Base-by-base conservation (phyloP, 176 grass and related monocot genomes). In the Canna indica region DNA sequence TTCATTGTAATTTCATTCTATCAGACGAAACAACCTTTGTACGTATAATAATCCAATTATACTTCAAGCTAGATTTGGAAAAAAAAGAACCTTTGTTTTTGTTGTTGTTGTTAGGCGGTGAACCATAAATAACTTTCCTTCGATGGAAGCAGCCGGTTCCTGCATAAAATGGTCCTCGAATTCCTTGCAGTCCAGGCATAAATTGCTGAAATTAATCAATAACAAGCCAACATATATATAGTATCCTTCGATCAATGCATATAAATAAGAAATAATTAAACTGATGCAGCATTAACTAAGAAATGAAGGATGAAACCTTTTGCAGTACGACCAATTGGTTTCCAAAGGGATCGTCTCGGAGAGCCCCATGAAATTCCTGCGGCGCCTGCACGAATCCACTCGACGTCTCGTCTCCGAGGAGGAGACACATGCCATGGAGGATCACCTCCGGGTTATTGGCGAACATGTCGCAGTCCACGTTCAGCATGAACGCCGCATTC, bases 401-500 rank as follows among this genome's bases (percentile, higher is more conserved):
- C 20, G 35, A 10, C 6, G 32, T 29, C 15, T 80, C 87, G 8
- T 83, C 65, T 5, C 73, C 87, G 0, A 90, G 39, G 1, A 90
- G 73, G 5, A 85, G 63, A 59, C 87, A 85, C 87, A 82, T 77
- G 1, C 57, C 87, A 45, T 90, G 83, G 3, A 71, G 73, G 0
- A 65, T 26, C 15, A 72, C 76, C 48, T 72, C 47, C 0, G 83
- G 77, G 25, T 90, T 80, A 64, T 83, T 90, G 0, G 59, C 76
- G 20, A 85, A 90, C 87, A 90, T 90, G 80, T 90, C 83, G 70
- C 87, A 90, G 7, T 90, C 87, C 69, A 90, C 80, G 9, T 90
- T 90, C 12, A 90, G 69, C 80, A 83, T 83, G 73, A 90, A 33
- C 0, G 83, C 83, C 0, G 83, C 77, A 33, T 90, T 90, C 3